Evolutionary conservation across 2,329 filamentous ascomycete species (phyloP), one percentile per base, ranked within the genome.

Genomic region (Fusarium agapanthi): DNA sequence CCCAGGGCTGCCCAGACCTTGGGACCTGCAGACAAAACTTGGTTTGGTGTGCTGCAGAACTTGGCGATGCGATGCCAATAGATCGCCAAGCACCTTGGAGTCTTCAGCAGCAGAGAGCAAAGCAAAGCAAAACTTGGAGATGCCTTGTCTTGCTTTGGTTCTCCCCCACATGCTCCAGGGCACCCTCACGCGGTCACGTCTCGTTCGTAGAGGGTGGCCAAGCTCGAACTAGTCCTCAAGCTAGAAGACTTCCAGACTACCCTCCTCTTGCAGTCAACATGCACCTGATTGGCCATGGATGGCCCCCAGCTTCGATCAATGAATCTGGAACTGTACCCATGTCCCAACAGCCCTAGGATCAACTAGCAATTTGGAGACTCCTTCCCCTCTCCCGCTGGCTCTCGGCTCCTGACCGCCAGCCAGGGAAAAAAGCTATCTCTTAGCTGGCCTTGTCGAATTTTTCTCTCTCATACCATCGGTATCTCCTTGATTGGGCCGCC

Each of bases 211-310:
- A 45, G 64, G 67, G 68, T 69, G 57, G 60, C 40, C 38, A 56
- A 26, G 45, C 24, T 24, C n/a, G 18, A 40, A 14, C 48, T 70
- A 61, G 54, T 35, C 45, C 16, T 37, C 35, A 26, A 22, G 65
- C 75, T 77, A 77, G 75, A 77, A 77, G 65, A 54, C 67, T 77
- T 77, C 75, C 73, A 77, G 75, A 74, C 63, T 73, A 53, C 57
- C 66, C 61, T 51, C 50, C 45, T 60, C 59, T 32, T 47, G 47
- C 43, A 22, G 34, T 22, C 12, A 20, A 24, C 26, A 24, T 50
- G 48, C 34, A 30, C 16, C 28, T 72, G 54, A 74, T 77, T 77
- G 67, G 66, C 30, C 61, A 11, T 48, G 44, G 53, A 53, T 35
- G 51, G 34, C 55, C 61, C 53, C 60, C 51, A 63, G 32, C 62